These are phyloP conservation scores for Suhomyces faveliae DNA, from an alignment of 805 yeast species.

Conservation along the genomic window DNA sequence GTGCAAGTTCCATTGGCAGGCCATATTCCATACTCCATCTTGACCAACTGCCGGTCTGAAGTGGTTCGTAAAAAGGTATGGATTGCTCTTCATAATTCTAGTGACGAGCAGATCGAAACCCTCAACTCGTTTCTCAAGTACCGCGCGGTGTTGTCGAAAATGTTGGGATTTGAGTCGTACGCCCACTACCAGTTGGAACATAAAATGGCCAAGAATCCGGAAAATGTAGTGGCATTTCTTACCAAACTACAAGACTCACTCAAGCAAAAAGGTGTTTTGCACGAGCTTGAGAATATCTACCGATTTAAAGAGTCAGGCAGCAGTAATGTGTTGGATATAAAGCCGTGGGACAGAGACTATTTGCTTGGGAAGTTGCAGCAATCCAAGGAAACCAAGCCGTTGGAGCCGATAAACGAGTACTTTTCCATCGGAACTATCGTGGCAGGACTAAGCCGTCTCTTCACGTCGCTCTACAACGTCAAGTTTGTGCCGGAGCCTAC, in stretches of 20 bases:
- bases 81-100: constrained; percentile 68
- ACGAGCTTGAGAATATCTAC: constrained; percentile 56
- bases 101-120: constrained; percentile 57
- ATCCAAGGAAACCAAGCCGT: constrained; percentile 8
- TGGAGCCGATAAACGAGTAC: constrained; percentile 58
- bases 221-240: constrained; percentile 70
- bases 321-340: constrained; percentile 29
- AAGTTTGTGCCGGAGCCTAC: constrained; percentile 65
- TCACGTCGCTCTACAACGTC: constrained; percentile 72
- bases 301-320: constrained; percentile 20
- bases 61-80: constrained; percentile 66
- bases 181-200: constrained; percentile 81
- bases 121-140: constrained; percentile 60
- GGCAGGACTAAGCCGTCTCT: constrained; percentile 74
- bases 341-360: constrained; percentile 93
- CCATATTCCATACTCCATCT: constrained; percentile 59
- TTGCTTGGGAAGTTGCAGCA: constrained; percentile 25
- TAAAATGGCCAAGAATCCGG: constrained; percentile 85
- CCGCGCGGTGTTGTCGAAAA: constrained; percentile 67
- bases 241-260: constrained; percentile 52
- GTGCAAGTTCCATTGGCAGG: constrained; percentile 48
- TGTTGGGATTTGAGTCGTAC: constrained; percentile 69
- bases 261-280: constrained; percentile 47
- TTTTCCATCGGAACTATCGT: constrained; percentile 85
- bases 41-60: constrained; percentile 57